Conservation (phyloP, 768 basidiomycete genomes). For the Leccinum aurantiacum region DNA sequence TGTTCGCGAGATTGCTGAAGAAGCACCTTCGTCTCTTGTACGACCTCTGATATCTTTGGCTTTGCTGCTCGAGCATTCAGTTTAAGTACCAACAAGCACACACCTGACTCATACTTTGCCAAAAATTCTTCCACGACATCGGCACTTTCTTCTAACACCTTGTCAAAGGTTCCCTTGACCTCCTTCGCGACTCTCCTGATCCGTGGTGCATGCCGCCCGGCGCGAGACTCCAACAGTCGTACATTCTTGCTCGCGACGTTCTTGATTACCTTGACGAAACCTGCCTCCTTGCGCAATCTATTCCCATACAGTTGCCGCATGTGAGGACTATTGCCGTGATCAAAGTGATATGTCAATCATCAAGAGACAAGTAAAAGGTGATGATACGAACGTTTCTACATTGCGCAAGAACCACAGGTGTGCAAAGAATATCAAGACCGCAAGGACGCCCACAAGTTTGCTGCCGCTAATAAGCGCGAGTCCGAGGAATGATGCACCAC, state of each 20-base stretch:
- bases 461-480: constrained; percentile 88
- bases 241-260: constrained; percentile 85
- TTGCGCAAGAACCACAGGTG: constrained; percentile 95
- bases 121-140: constrained; percentile 94
- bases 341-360: background rate
- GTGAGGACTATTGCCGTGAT: constrained; percentile 69
- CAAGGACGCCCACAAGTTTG: constrained; percentile 85
- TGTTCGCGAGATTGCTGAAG: constrained; percentile 89
- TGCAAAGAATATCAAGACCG: constrained; percentile 79
- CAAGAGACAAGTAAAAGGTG: background rate
- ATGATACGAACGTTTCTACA: constrained; percentile 81
- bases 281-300: constrained; percentile 90
- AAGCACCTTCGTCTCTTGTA: constrained; percentile 90
- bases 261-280: constrained; percentile 96
- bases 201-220: constrained; percentile 78
- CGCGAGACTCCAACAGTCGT: constrained; percentile 68
- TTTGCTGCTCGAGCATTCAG: constrained; percentile 51
- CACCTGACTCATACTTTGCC: constrained; percentile 67
- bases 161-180: constrained; percentile 92
- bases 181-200: constrained; percentile 80
- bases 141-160: constrained; percentile 92
- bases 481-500: constrained; percentile 94
- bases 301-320: constrained; percentile 97
- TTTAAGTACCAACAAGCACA: background rate
- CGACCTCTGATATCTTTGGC: constrained; percentile 83